Conservation (phyloP, 176 grass and related monocot genomes). For the Bolboschoenus planiculmis region DNA sequence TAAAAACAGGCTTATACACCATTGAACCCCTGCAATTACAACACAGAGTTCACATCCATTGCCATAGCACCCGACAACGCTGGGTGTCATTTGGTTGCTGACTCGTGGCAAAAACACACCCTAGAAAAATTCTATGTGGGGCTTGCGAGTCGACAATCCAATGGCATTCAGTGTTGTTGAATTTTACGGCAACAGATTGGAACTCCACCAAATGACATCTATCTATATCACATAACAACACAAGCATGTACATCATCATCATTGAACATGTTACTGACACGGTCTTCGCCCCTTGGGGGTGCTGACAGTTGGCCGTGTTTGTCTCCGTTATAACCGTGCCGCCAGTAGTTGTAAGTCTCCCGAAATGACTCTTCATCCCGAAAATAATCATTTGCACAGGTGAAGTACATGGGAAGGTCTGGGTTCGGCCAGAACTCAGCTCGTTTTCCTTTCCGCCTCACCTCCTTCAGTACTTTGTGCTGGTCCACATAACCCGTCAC, state of each 20-base stretch:
- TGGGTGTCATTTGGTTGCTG: neutral
- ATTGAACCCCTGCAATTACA: neutral
- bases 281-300: slow-evolving; percentile 64
- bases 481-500: slow-evolving; percentile 91
- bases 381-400: slow-evolving; percentile 72
- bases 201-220: neutral
- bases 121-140: neutral
- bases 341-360: slow-evolving; percentile 86
- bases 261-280: slow-evolving; percentile 98
- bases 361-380: slow-evolving; percentile 80
- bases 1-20: neutral
- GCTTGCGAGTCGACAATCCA: neutral
- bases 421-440: slow-evolving; percentile 99
- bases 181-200: neutral
- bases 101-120: neutral
- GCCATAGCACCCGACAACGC: neutral
- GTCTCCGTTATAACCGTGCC: slow-evolving; percentile 92
- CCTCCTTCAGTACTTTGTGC: slow-evolving; percentile 82
- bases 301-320: slow-evolving; percentile 66
- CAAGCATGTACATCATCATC: slow-evolving; percentile 95
- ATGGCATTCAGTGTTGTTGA: neutral
- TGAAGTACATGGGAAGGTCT: slow-evolving; percentile 66
- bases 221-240: slow-evolving; percentile 49
- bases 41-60: neutral
- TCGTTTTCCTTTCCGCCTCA: slow-evolving; percentile 79